Percentiles rank a stretch among this genome's conserved stretches.
Conservation (phyloP, 441 rosid genomes). For the Omphalea diandra region DNA sequence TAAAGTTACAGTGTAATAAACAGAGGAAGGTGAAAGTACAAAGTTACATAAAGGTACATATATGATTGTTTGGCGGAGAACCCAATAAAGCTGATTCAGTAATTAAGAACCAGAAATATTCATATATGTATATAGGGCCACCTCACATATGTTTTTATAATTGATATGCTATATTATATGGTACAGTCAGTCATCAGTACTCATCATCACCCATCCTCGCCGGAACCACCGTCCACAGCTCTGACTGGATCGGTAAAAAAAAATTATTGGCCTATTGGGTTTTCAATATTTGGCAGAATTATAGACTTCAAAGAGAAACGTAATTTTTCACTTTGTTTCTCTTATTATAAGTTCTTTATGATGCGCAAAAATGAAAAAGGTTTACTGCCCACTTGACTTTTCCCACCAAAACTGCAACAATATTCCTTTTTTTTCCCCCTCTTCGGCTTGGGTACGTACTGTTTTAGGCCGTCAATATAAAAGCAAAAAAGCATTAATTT, state of each 20-base stretch:
- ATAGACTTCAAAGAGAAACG: no score
- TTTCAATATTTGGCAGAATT: background rate
- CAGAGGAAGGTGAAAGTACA: background rate
- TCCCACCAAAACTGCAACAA: no score
- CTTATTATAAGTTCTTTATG: no score
- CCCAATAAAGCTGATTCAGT: conserved; percentile 20
- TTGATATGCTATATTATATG: no score
- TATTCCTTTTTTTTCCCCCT: no score
- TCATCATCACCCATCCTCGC: background rate
- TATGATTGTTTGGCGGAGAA: conserved; percentile 10
- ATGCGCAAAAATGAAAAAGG: no score
- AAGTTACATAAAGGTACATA: background rate
- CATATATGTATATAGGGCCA: conserved; percentile 5
- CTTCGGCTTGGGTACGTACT: no score
- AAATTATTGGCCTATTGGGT: background rate
- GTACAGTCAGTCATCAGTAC: background rate
- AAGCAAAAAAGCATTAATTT: background rate
- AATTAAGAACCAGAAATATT: conserved; percentile 1
- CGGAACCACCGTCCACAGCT: background rate
- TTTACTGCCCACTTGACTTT: no score
- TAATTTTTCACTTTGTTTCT: background rate
- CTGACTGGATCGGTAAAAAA: background rate
- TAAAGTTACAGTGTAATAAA: background rate
- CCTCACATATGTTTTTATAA: background rate
- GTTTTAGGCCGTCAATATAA: no score